Conservation (phyloP, 148 eudicot genomes). For the Camellia lanceoleosa region DNA sequence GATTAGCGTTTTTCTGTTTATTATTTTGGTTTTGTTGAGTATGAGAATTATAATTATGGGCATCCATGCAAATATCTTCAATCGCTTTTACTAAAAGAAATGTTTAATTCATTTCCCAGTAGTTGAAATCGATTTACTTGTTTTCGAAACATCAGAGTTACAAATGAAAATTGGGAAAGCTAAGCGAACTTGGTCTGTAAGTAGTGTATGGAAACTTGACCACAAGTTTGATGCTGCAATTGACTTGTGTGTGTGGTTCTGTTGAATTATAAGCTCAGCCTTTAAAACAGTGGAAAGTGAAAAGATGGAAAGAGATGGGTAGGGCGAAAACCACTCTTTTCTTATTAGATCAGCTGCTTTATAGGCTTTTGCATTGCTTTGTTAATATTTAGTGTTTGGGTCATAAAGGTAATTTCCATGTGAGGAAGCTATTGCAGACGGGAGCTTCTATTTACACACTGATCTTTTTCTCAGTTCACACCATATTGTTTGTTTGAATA, state of each 20-base stretch:
- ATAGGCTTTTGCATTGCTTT: background rate
- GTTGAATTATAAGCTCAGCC: background rate
- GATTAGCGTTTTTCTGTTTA: no score
- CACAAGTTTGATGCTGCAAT: background rate
- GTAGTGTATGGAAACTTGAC: background rate
- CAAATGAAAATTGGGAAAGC: no score
- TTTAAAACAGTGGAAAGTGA: background rate
- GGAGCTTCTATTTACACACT: no score
- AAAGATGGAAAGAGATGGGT: background rate
- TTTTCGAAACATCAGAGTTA: no score
- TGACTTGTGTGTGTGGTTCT: background rate
- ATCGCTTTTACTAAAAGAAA: no score
- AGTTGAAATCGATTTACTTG: background rate
- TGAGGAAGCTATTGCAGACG: background rate
- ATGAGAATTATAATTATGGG: no score
- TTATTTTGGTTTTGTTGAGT: no score
- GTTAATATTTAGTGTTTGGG: background rate
- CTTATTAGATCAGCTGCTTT: background rate
- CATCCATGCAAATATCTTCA: no score
- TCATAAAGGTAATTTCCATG: background rate
- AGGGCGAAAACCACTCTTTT: background rate
- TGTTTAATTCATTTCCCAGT: no score
- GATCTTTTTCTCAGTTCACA: no score
- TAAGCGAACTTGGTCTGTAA: no score
- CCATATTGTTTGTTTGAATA: no score